These are phyloP conservation scores for Psilocybe cubensis DNA, from an alignment of 768 basidiomycete species.

Conservation along the genomic window DNA sequence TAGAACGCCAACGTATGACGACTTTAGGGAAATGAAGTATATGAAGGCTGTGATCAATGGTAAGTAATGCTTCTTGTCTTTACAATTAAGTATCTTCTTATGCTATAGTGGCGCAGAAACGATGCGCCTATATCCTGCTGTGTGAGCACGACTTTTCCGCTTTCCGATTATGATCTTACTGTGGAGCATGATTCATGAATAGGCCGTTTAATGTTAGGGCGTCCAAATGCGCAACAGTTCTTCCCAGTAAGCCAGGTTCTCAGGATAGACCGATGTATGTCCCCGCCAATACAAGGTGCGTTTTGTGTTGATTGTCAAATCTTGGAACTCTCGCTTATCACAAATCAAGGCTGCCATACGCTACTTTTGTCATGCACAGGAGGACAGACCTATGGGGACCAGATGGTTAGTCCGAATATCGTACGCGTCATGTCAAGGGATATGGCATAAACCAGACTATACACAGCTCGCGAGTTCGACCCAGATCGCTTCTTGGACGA, in stretches of 20 bases:
- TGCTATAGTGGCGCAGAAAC: constrained; percentile 33
- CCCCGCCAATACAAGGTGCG: constrained; percentile 40
- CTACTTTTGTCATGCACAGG: constrained; percentile 50
- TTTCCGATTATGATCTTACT: constrained; percentile 38
- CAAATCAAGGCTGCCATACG: constrained; percentile 37
- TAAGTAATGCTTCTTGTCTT: constrained; percentile 31
- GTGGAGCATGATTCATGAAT: constrained; percentile 16
- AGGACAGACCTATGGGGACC: constrained; percentile 56
- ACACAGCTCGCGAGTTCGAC: constrained; percentile 56
- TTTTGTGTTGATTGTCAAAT: constrained; percentile 16
- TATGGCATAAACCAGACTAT: too few relatives aligned
- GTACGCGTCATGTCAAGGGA: not conserved
- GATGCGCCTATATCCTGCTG: constrained; percentile 40
- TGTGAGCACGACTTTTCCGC: constrained; percentile 23
- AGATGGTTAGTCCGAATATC: constrained; percentile 43
- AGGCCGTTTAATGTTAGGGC: constrained; percentile 14
- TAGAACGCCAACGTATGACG: constrained; percentile 43
- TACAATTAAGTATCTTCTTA: not conserved
- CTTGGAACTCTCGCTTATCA: constrained; percentile 31
- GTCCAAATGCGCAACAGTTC: constrained; percentile 14
- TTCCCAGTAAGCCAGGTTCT: constrained; percentile 15
- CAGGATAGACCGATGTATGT: constrained; percentile 24
- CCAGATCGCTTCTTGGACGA: constrained; percentile 61
- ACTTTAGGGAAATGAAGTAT: constrained; percentile 50
- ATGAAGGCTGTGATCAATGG: constrained; percentile 35